Evolutionary conservation across 805 yeast genomes (phyloP), one percentile per base, ranked within the genome.

Genomic region (Yarrowia keelungensis): DNA sequence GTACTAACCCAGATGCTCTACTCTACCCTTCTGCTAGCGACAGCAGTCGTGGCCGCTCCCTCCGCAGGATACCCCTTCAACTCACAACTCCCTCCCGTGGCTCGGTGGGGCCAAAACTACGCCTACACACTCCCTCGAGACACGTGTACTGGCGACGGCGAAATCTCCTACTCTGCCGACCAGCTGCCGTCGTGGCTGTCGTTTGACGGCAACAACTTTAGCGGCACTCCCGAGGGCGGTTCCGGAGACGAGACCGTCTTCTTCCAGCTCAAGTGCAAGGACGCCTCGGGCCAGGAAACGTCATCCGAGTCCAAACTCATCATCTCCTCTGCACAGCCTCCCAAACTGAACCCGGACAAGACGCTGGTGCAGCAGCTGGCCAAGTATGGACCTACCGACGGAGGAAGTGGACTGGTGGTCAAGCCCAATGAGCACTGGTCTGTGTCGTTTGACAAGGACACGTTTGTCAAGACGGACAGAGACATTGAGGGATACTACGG

Each of bases 31-130:
- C 54, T 70, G 54, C 66, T 71, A 49, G 56, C 69, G 22, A 69
- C 73, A 11, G 50, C 69, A 35, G 72, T 71, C 47, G 71, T 69
- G 58, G 85, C 86, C 12, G 79, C 84, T 45, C 87, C 91, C 7
- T 81, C 82, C 66, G 81, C 84, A 47, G 90, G 90, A 54, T 91
- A 89, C 81, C 93, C 97, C n/a, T 86, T 92, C 75, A 79, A 84
- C 71, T 87, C 87, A 75, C 99, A 94, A 79, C 82, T 88, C 26
- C 98, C 98, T 5, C 89, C 92, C 42, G 91, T 95, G 14, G 98
- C 97, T 5, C 83, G 96, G 69, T 85, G 86, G 15, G 85, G 85
- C 70, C 81, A 85, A 73, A 72, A 76, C 2, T 94, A 89, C 78
- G 72, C 80, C 19, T 94, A 91, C 78, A 83, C 88, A 45, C 78